phyloP scores from a whole-genome alignment of 257 asterid genomes.

The Henckelia pumila region DNA sequence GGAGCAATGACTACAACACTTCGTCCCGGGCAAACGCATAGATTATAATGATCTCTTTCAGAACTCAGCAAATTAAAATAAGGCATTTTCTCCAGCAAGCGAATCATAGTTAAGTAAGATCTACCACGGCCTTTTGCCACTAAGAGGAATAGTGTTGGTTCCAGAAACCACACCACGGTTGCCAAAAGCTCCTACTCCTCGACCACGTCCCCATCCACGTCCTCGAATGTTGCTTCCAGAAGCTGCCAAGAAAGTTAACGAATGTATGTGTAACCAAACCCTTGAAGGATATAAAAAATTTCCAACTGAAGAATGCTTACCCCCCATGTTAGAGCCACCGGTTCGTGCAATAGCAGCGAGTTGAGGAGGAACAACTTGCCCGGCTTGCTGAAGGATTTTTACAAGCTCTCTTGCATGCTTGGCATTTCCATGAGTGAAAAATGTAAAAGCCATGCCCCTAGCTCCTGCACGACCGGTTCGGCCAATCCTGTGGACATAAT shows the following conservation, averaged over 20 bases:
- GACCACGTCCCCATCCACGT: slow-evolving; percentile 47
- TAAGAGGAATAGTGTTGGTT: slow-evolving; percentile 54
- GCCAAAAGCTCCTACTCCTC: slow-evolving; percentile 65
- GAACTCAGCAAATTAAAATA: too few relatives aligned
- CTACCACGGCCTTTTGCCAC: slow-evolving; percentile 67
- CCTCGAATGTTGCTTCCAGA: slow-evolving; percentile 67
- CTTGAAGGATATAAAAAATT: background rate
- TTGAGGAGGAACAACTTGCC: slow-evolving; percentile 79
- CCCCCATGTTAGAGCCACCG: slow-evolving; percentile 43
- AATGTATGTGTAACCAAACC: background rate
- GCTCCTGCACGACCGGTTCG: slow-evolving; percentile 98
- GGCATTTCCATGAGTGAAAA: slow-evolving; percentile 74
- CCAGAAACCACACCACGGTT: slow-evolving; percentile 57
- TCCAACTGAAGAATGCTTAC: slow-evolving; percentile 31
- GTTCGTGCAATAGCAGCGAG: slow-evolving; percentile 60
- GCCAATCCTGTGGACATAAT: slow-evolving; percentile 93
- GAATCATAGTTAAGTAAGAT: slow-evolving; percentile 2
- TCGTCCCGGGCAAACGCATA: too few relatives aligned
- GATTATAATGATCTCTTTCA: too few relatives aligned
- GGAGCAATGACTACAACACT: too few relatives aligned
- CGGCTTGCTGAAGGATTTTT: slow-evolving; percentile 79
- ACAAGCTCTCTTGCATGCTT: slow-evolving; percentile 64
- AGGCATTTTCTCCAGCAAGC: background rate
- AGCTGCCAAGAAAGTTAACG: slow-evolving; percentile 27
- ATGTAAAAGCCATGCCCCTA: slow-evolving; percentile 71